phyloP scores from a whole-genome alignment of 2,329 filamentous ascomycete species.

The Lasiodiplodia sp. region DNA sequence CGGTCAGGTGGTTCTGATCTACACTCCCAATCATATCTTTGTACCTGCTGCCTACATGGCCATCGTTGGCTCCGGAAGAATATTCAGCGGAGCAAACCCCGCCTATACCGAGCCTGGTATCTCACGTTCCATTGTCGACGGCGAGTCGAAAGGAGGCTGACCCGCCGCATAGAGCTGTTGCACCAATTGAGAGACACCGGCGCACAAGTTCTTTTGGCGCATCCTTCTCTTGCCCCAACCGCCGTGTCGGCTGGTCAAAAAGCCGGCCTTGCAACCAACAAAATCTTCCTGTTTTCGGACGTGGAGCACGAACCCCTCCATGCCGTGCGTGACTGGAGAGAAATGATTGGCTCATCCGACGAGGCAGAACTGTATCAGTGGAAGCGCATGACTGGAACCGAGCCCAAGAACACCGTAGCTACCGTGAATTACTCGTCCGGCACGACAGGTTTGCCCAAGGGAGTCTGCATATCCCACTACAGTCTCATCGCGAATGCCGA shows the following conservation, averaged over 20 bases:
- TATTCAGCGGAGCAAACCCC: constrained; percentile 80
- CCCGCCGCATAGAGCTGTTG: constrained; percentile 67
- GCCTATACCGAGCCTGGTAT: constrained; percentile 60
- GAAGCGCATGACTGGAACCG: constrained; percentile 61
- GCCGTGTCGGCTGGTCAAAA: constrained; percentile 70
- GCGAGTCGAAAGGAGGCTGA: not conserved
- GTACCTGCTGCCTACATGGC: constrained; percentile 76
- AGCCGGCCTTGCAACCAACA: constrained; percentile 61
- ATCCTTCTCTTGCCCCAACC: constrained; percentile 65
- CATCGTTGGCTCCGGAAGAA: constrained; percentile 76
- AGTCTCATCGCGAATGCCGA: constrained; percentile 76
- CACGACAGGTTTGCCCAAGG: constrained; percentile 84
- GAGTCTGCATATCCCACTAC: constrained; percentile 79
- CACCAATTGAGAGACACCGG: constrained; percentile 77
- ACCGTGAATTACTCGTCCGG: constrained; percentile 80
- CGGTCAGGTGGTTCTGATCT: constrained; percentile 76
- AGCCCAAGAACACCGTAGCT: constrained; percentile 64
- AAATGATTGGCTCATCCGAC: constrained; percentile 59
- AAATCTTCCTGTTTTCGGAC: constrained; percentile 69
- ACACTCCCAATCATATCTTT: constrained; percentile 77
- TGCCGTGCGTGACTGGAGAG: constrained; percentile 66
- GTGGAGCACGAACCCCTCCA: constrained; percentile 44
- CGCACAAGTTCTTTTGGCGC: constrained; percentile 70
- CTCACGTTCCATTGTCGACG: not conserved
- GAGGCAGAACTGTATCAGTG: constrained; percentile 68